Percentiles rank a stretch among this genome's conserved stretches.
Evolutionary conservation across 805 yeast species (phyloP).

Genomic region (Metschnikowia baotianmanensis): DNA sequence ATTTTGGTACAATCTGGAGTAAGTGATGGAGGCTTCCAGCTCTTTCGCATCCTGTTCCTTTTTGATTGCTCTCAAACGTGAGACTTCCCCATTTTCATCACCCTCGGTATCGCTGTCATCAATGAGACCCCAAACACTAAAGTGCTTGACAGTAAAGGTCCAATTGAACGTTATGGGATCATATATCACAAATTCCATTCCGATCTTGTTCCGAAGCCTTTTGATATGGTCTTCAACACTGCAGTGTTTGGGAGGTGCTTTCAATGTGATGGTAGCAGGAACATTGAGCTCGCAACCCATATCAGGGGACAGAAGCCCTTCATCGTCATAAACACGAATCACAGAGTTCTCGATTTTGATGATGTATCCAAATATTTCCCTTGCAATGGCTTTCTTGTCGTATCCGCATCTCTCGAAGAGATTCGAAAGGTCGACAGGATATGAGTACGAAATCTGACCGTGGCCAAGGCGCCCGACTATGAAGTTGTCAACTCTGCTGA

Average conservation of each 20-base stretch:
- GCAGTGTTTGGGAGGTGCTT: slow-evolving; percentile 54
- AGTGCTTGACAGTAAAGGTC: slow-evolving; percentile 85
- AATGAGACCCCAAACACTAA: slow-evolving; percentile 90
- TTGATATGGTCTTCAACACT: slow-evolving; percentile 45
- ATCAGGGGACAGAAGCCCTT: slow-evolving; percentile 47
- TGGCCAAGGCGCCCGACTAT: slow-evolving; percentile 64
- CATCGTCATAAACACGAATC: slow-evolving; percentile 63
- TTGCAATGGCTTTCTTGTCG: slow-evolving; percentile 36
- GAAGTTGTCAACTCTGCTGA: slow-evolving; percentile 58
- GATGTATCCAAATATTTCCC: slow-evolving; percentile 36
- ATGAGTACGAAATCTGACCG: slow-evolving; percentile 65
- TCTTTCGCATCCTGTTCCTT: slow-evolving; percentile 41
- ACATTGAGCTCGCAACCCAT: slow-evolving; percentile 70
- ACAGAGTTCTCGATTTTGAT: slow-evolving; percentile 45
- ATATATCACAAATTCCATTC: slow-evolving; percentile 78
- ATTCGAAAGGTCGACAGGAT: slow-evolving; percentile 65
- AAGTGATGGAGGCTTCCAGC: slow-evolving; percentile 35
- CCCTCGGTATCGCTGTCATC: slow-evolving; percentile 54
- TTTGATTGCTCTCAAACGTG: slow-evolving; percentile 36
- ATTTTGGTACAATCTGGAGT: slow-evolving; percentile 30
- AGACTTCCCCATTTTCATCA: slow-evolving; percentile 15
- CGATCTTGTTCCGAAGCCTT: slow-evolving; percentile 51
- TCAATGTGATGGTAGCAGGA: slow-evolving; percentile 71
- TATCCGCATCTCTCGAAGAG: slow-evolving; percentile 42
- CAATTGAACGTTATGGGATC: slow-evolving; percentile 73